These are phyloP conservation scores for Aegilops sharonensis DNA, from an alignment of 176 grass and related monocot genomes.

Conservation along the genomic window DNA sequence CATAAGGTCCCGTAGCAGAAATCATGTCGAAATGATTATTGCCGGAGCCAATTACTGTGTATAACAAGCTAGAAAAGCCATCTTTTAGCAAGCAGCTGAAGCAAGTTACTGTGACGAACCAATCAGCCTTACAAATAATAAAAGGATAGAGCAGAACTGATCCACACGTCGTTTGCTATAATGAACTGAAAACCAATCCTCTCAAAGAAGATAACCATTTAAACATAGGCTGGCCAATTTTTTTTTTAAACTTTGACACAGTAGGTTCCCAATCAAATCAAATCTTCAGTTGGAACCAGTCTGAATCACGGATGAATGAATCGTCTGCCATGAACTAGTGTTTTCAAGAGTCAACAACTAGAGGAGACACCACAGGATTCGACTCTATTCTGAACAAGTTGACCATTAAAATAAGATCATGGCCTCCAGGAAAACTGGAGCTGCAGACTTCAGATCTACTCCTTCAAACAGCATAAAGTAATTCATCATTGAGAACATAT, in stretches of 20 bases:
- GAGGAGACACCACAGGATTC: background rate
- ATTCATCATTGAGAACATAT: background rate
- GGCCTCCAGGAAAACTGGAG: background rate
- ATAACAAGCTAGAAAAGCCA: background rate
- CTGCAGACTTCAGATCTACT: background rate
- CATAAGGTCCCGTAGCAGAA: too few relatives aligned
- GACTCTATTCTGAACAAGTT: background rate
- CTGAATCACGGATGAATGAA: background rate
- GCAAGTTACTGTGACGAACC: background rate
- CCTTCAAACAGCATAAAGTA: background rate
- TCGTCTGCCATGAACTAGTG: background rate
- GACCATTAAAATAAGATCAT: background rate
- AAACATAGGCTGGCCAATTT: background rate
- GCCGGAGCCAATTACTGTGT: background rate
- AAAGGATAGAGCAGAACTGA: background rate
- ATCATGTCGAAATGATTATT: too few relatives aligned
- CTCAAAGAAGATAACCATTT: background rate
- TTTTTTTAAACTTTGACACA: background rate
- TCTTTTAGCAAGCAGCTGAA: background rate
- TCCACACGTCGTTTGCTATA: background rate
- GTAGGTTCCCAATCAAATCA: background rate
- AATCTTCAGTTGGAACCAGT: background rate
- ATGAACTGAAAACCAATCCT: conserved; percentile 16
- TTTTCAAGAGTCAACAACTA: background rate
- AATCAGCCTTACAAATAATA: background rate